Evolutionary conservation across 1,139 yeast genomes (phyloP).

Genomic region (Magnusiomyces sp.): DNA sequence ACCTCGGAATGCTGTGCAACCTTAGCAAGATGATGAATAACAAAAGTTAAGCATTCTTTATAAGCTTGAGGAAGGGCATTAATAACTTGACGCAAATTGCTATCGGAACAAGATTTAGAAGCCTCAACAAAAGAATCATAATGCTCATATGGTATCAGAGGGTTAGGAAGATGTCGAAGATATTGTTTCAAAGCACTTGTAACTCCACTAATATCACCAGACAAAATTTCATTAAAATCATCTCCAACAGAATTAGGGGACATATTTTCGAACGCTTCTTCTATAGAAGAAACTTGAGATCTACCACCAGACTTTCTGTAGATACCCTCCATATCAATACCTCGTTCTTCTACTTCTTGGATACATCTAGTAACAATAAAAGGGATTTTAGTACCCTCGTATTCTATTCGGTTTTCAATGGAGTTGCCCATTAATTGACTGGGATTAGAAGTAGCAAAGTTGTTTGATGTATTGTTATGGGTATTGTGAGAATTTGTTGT

Average conservation of each 20-base stretch:
- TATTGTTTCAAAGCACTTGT: slow-evolving; percentile 84
- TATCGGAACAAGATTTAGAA: slow-evolving; percentile 18
- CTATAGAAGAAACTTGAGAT: slow-evolving; percentile 54
- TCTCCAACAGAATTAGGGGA: slow-evolving; percentile 23
- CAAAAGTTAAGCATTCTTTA: slow-evolving; percentile 43
- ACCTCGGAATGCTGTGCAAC: slow-evolving; percentile 25
- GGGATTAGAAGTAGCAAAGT: neutral
- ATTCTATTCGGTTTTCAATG: slow-evolving; percentile 32
- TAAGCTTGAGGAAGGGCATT: slow-evolving; percentile 60
- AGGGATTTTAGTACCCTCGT: slow-evolving; percentile 60
- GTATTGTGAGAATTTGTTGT: neutral
- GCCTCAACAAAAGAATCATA: slow-evolving; percentile 58
- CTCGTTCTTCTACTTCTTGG: slow-evolving; percentile 68
- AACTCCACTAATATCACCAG: slow-evolving; percentile 75
- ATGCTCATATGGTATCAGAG: slow-evolving; percentile 61
- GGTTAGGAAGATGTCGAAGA: slow-evolving; percentile 75
- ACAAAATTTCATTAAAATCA: slow-evolving; percentile 33
- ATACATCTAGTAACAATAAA: slow-evolving; percentile 63
- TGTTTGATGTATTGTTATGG: neutral
- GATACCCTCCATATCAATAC: slow-evolving; percentile 71
- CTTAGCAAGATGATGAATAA: slow-evolving; percentile 52
- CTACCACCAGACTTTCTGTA: slow-evolving; percentile 88
- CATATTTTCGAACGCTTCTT: slow-evolving; percentile 34
- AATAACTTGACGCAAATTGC: slow-evolving; percentile 33
- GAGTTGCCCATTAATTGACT: slow-evolving; percentile 22